A percentile compares a stretch with the other conserved stretches of the same genome.
These are phyloP conservation scores for Heliamphora pulchella DNA, from an alignment of 179 eudicot species.

Conservation along the genomic window DNA sequence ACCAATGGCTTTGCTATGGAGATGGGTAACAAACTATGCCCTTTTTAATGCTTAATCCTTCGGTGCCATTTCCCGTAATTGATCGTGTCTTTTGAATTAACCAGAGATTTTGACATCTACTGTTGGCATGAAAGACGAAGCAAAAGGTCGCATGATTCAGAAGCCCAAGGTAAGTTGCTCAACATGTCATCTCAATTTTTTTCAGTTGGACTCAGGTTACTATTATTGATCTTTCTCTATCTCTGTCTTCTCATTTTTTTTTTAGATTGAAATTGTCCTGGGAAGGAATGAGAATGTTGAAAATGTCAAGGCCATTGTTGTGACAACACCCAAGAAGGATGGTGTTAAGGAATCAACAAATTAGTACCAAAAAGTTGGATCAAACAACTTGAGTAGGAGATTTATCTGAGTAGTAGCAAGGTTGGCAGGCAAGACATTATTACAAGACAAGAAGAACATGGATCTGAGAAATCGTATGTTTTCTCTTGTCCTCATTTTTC, in stretches of 20 bases:
- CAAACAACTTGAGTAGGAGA: background rate
- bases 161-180: conserved; percentile 44
- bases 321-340: background rate
- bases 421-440: background rate
- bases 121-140: conserved; percentile 43
- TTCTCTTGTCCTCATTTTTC: background rate
- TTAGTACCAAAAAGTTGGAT: background rate
- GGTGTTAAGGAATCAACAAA: background rate
- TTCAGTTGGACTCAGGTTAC: background rate
- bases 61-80: background rate
- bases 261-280: conserved; percentile 19
- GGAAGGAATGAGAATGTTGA: conserved; percentile 2
- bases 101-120: conserved; percentile 47
- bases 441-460: no score
- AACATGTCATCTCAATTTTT: background rate
- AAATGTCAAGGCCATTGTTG: background rate
- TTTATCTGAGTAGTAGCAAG: no score
- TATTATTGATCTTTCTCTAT: background rate
- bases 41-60: background rate
- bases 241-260: background rate
- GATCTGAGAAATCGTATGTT: background rate
- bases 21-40: conserved; percentile 30
- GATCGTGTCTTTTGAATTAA: background rate
- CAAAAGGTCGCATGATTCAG: conserved; percentile 38
- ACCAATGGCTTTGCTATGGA: conserved; percentile 45